A percentile compares a stretch with the other conserved stretches of the same genome.
These are phyloP conservation scores for Colletotrichum scovillei DNA, from an alignment of 2,329 filamentous ascomycete genomes.

Conservation along the genomic window DNA sequence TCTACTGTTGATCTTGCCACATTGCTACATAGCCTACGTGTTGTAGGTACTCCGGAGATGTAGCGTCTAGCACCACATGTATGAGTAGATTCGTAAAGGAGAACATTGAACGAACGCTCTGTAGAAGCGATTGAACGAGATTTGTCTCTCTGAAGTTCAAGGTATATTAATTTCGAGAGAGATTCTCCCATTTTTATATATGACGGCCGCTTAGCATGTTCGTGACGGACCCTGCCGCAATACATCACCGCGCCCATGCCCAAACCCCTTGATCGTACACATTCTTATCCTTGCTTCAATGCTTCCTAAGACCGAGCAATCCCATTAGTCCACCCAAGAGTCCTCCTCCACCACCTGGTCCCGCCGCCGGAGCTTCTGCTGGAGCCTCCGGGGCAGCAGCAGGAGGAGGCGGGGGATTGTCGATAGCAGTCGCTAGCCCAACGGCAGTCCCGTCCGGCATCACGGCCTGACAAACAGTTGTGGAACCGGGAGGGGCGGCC, in stretches of 20 bases:
- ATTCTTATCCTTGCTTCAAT: background rate
- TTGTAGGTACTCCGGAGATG: too few relatives aligned
- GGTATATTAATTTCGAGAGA: background rate
- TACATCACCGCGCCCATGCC: conserved; percentile 7
- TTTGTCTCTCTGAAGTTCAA: too few relatives aligned
- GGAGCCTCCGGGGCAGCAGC: background rate
- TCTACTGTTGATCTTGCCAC: too few relatives aligned
- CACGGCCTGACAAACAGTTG: conserved; percentile 1
- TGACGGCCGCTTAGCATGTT: background rate
- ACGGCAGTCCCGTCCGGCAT: background rate
- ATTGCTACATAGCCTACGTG: too few relatives aligned
- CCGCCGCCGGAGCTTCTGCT: background rate
- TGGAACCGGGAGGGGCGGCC: background rate
- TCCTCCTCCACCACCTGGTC: background rate
- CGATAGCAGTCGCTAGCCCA: background rate
- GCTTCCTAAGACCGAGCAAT: background rate
- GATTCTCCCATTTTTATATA: background rate
- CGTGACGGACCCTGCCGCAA: conserved; percentile 28
- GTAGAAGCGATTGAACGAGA: too few relatives aligned
- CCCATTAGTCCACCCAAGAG: conserved; percentile 1
- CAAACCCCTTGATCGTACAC: conserved; percentile 2
- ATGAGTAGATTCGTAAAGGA: too few relatives aligned
- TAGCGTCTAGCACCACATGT: too few relatives aligned
- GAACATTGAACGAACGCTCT: too few relatives aligned
- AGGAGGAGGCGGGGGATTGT: background rate